A percentile compares a stretch with the other conserved stretches of the same genome.
phyloP scores from a whole-genome alignment of 352 stramenopile genomes.

The Globisporangium parvum region DNA sequence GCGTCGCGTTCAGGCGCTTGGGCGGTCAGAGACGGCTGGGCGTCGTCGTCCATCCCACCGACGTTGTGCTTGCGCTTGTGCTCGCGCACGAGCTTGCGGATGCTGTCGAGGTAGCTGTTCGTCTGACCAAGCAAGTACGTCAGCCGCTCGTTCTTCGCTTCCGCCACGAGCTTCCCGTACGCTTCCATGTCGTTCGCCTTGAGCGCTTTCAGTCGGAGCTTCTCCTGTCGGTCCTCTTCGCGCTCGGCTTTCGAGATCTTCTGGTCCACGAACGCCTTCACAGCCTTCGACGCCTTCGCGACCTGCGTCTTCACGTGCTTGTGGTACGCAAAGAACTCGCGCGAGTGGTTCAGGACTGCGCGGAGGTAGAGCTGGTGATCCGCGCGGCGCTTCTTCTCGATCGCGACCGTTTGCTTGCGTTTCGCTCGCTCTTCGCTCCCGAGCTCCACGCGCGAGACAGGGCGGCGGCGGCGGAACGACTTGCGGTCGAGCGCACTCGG shows the following conservation, averaged over 20 bases:
- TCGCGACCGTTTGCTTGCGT: constrained; percentile 74
- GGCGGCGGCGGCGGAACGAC: constrained; percentile 66
- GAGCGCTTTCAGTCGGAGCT: constrained; percentile 83
- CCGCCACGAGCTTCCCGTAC: constrained; percentile 95
- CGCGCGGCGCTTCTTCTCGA: constrained; percentile 74
- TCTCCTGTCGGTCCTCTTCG: constrained; percentile 85
- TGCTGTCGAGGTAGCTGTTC: constrained; percentile 95
- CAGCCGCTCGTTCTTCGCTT: constrained; percentile 97
- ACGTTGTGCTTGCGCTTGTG: constrained; percentile 85
- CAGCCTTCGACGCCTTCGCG: constrained; percentile 57
- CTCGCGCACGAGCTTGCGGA: constrained; percentile 89
- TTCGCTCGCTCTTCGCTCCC: constrained; percentile 72
- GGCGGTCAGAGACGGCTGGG: background rate
- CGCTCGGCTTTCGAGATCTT: constrained; percentile 72
- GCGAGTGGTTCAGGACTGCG: constrained; percentile 74
- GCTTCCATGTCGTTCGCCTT: constrained; percentile 97
- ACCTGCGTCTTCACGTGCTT: constrained; percentile 77
- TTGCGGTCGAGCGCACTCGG: constrained; percentile 61
- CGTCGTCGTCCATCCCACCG: constrained; percentile 15
- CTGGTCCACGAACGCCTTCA: constrained; percentile 76
- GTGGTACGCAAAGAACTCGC: constrained; percentile 84
- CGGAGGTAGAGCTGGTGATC: constrained; percentile 79
- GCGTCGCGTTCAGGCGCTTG: constrained; percentile 3
- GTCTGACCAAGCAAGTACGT: constrained; percentile 96
- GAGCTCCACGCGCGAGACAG: constrained; percentile 52